Evolutionary conservation across 441 rosid genomes (phyloP).

Genomic region (Sinapis alba): DNA sequence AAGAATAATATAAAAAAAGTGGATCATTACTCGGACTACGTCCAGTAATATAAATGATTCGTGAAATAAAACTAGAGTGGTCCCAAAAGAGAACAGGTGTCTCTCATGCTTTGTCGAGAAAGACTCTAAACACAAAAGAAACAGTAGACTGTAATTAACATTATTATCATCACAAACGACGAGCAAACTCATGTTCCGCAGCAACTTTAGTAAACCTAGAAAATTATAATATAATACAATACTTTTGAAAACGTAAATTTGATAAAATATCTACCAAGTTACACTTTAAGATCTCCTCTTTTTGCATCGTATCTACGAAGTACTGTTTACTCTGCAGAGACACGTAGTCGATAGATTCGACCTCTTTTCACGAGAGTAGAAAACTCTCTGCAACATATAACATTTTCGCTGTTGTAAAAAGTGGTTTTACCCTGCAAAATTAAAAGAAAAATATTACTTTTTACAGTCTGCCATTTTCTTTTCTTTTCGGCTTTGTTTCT

Average conservation of each 20-base stretch:
- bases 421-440: slow-evolving; percentile 30
- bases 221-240: background rate
- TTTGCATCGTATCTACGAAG: slow-evolving; percentile 58
- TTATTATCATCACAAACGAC: slow-evolving; percentile 26
- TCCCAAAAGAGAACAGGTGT: slow-evolving; percentile 41
- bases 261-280: background rate
- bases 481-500: slow-evolving; percentile 37
- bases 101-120: slow-evolving; percentile 37
- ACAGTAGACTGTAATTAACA: slow-evolving; percentile 29
- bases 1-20: background rate
- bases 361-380: slow-evolving; percentile 38
- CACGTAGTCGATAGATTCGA: slow-evolving; percentile 42
- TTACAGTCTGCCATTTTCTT: slow-evolving; percentile 33
- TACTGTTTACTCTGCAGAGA: slow-evolving; percentile 45
- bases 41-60: slow-evolving; percentile 16
- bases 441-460: slow-evolving; percentile 23
- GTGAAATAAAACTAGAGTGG: slow-evolving; percentile 33
- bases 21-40: slow-evolving; percentile 24
- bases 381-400: slow-evolving; percentile 16
- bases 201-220: slow-evolving; percentile 34
- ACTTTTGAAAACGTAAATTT: background rate
- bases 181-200: slow-evolving; percentile 35
- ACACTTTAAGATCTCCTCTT: slow-evolving; percentile 36
- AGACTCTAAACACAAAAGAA: slow-evolving; percentile 37
- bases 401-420: slow-evolving; percentile 29